phyloP scores from a whole-genome alignment of 2,329 filamentous ascomycete species.

The Fusarium sp. region DNA sequence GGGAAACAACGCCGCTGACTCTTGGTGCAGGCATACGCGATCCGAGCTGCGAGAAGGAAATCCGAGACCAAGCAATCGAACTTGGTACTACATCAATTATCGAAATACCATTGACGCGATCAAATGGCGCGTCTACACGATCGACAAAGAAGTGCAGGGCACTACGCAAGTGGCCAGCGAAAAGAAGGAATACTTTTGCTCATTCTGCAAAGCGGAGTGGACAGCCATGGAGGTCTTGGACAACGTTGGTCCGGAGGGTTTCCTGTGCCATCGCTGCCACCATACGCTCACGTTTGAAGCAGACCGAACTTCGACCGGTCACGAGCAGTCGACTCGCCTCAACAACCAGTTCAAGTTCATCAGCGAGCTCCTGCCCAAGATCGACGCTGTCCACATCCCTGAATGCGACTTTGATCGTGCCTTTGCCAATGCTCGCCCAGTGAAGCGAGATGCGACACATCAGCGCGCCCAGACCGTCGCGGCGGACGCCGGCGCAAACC shows the following conservation, averaged over 20 bases:
- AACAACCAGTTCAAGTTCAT: slow-evolving; percentile 84
- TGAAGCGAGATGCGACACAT: slow-evolving; percentile 71
- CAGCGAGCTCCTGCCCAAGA: slow-evolving; percentile 75
- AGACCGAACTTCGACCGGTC: slow-evolving; percentile 72
- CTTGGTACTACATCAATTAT: slow-evolving; percentile 98
- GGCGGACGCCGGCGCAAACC: slow-evolving; percentile 60
- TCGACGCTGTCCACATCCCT: slow-evolving; percentile 77
- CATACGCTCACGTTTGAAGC: slow-evolving; percentile 69
- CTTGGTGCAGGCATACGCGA: slow-evolving; percentile 62
- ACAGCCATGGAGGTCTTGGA: slow-evolving; percentile 90
- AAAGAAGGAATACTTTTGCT: slow-evolving; percentile 90
- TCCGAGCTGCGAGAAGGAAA: slow-evolving; percentile 82
- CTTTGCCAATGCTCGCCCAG: slow-evolving; percentile 66
- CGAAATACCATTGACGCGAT: slow-evolving; percentile 93
- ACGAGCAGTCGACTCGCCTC: slow-evolving; percentile 75
- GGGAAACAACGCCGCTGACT: slow-evolving; percentile 53
- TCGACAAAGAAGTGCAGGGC: slow-evolving; percentile 88
- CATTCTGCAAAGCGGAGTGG: slow-evolving; percentile 82
- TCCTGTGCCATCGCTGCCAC: slow-evolving; percentile 82
- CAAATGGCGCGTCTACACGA: slow-evolving; percentile 89
- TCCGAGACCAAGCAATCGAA: slow-evolving; percentile 80
- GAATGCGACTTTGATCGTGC: slow-evolving; percentile 77
- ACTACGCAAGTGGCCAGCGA: slow-evolving; percentile 81
- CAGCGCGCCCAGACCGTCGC: slow-evolving; percentile 68
- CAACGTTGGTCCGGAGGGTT: slow-evolving; percentile 72